Evolutionary conservation across 495 filamentous ascomycete genomes (phyloP).

Genomic region (Aspergillus taichungensis): DNA sequence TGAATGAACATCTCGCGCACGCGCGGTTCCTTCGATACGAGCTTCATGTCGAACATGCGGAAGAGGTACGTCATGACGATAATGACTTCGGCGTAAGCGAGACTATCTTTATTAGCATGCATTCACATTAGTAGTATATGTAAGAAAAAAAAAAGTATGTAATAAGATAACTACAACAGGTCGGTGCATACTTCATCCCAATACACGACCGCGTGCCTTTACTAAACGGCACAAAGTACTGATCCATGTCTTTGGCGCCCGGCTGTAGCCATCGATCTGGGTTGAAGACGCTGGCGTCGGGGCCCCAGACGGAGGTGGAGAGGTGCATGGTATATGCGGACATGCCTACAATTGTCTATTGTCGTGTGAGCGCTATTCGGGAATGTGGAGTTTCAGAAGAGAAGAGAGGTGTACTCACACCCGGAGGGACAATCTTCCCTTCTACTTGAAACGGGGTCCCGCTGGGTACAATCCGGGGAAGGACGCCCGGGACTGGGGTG

Average conservation of each 20-base stretch:
- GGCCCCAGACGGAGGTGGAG: conserved; percentile 17
- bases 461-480: background rate
- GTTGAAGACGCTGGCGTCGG: conserved; percentile 16
- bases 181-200: background rate
- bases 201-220: background rate
- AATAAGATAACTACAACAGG: no score
- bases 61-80: conserved; percentile 7
- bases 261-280: conserved; percentile 24
- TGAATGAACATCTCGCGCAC: no score
- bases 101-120: background rate
- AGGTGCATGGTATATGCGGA: conserved; percentile 19
- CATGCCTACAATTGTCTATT: conserved; percentile 16
- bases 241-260: background rate
- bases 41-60: background rate
- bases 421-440: background rate
- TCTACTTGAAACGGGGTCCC: background rate
- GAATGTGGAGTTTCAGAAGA: background rate
- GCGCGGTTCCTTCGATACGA: no score
- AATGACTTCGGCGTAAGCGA: conserved; percentile 2
- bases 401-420: background rate
- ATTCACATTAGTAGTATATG: no score
- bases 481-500: background rate
- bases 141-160: no score
- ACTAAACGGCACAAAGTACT: background rate
- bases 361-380: background rate